phyloP scores from a whole-genome alignment of 2,329 filamentous ascomycete genomes.

The Colletotrichum sp. region DNA sequence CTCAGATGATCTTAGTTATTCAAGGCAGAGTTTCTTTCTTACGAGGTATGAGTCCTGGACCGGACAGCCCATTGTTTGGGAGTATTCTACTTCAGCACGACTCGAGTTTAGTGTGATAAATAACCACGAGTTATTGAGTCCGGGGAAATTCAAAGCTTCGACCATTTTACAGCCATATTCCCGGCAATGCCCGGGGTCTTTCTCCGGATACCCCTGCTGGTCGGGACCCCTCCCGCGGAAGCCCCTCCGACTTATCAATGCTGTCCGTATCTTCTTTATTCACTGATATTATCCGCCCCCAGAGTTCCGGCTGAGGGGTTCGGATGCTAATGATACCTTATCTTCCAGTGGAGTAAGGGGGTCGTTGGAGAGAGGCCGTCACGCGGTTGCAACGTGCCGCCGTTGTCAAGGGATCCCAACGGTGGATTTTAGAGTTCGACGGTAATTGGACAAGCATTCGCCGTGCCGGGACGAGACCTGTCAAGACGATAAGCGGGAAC shows the following conservation, averaged over 20 bases:
- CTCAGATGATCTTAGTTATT: too few relatives aligned
- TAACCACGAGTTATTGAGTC: too few relatives aligned
- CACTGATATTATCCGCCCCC: background rate
- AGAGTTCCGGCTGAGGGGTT: background rate
- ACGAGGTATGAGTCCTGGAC: too few relatives aligned
- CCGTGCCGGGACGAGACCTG: slow-evolving; percentile 17
- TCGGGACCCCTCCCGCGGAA: slow-evolving; percentile 10
- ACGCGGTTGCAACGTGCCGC: slow-evolving; percentile 6
- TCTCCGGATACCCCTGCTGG: background rate
- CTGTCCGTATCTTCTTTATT: background rate
- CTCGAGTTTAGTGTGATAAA: too few relatives aligned
- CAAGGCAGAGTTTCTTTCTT: too few relatives aligned
- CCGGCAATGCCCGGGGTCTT: background rate
- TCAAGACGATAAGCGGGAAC: slow-evolving; percentile 18
- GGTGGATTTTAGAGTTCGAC: background rate
- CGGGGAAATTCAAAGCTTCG: too few relatives aligned
- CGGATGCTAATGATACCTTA: background rate
- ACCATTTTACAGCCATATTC: too few relatives aligned
- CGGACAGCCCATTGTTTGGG: too few relatives aligned
- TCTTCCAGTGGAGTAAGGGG: background rate
- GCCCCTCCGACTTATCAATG: slow-evolving; percentile 8
- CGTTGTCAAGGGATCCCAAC: background rate
- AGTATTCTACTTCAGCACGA: too few relatives aligned
- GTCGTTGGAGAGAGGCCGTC: background rate
- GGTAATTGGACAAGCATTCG: slow-evolving; percentile 10